A percentile compares a stretch with the other conserved stretches of the same genome.
Evolutionary conservation across 441 rosid species (phyloP).

Genomic region (Cnidoscolus chayamansa): DNA sequence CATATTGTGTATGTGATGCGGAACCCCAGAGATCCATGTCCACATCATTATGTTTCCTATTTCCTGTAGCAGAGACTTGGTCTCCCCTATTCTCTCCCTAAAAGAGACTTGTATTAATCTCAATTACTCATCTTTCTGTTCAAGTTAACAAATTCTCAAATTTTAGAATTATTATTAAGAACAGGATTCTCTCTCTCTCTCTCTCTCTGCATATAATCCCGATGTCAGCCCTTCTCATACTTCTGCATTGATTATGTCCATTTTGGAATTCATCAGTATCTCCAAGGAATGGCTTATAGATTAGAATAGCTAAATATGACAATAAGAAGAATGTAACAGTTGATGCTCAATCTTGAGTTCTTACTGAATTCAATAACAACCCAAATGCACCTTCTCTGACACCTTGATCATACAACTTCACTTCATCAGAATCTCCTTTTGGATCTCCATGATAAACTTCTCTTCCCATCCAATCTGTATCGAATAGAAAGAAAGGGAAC

Average conservation of each 20-base stretch:
- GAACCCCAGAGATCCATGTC: no score
- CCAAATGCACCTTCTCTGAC: slow-evolving; percentile 99
- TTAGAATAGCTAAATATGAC: not conserved
- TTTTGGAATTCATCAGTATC: not conserved
- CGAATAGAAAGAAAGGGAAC: slow-evolving; percentile 96
- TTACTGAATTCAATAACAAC: slow-evolving; percentile 97
- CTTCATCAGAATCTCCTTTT: slow-evolving; percentile 51
- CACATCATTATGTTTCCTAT: not conserved
- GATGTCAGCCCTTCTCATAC: no score
- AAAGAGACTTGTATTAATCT: not conserved
- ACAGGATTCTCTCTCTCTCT: no score
- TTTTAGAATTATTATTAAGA: not conserved
- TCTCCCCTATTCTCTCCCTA: not conserved
- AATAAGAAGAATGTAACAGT: slow-evolving; percentile 9
- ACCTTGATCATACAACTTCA: slow-evolving; percentile 70
- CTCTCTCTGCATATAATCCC: not conserved
- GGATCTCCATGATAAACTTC: slow-evolving; percentile 97
- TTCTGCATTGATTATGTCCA: not conserved
- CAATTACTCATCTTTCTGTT: slow-evolving; percentile 6
- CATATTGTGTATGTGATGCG: not conserved
- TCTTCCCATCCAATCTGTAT: slow-evolving; percentile 99
- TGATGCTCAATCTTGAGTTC: slow-evolving; percentile 49
- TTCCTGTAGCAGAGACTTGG: not conserved
- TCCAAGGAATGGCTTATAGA: not conserved
- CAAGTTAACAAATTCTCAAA: not conserved